Conservation (phyloP, 345 rosid species). For the Lenwebbia sp. region DNA sequence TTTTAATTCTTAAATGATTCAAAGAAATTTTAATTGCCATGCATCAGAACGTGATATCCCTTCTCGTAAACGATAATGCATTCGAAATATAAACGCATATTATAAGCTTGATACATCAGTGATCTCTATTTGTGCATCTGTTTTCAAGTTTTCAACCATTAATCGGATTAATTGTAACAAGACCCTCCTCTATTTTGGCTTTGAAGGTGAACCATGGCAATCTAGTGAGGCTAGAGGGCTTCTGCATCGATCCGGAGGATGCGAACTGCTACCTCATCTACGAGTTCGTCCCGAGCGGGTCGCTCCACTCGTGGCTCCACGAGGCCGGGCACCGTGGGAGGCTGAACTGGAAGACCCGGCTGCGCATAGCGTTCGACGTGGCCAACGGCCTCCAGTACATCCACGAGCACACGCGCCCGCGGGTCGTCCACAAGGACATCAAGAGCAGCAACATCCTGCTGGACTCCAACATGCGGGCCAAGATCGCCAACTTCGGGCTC, state of each 20-base stretch:
- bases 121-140: too few relatives aligned
- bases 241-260: slow-evolving; percentile 49
- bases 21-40: not conserved
- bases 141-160: too few relatives aligned
- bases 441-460: slow-evolving; percentile 56
- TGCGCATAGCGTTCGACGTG: slow-evolving; percentile 39
- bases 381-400: slow-evolving; percentile 69
- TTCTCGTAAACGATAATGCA: not conserved
- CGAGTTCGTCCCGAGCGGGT: slow-evolving; percentile 45
- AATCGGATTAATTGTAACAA: too few relatives aligned
- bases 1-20: not conserved
- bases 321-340: slow-evolving; percentile 3
- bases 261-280: slow-evolving; percentile 52
- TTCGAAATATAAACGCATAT: too few relatives aligned
- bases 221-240: slow-evolving; percentile 62
- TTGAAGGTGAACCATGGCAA: slow-evolving; percentile 66
- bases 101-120: too few relatives aligned
- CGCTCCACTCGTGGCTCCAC: slow-evolving; percentile 51
- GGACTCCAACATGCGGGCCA: slow-evolving; percentile 54
- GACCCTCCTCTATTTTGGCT: not conserved
- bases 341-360: slow-evolving; percentile 43
- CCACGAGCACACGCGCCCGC: slow-evolving; percentile 60
- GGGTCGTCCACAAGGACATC: slow-evolving; percentile 68
- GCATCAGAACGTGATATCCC: not conserved
- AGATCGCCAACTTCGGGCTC: slow-evolving; percentile 60